Base-by-base conservation (phyloP, 768 basidiomycete species). In the Termitomyces sp. region DNA sequence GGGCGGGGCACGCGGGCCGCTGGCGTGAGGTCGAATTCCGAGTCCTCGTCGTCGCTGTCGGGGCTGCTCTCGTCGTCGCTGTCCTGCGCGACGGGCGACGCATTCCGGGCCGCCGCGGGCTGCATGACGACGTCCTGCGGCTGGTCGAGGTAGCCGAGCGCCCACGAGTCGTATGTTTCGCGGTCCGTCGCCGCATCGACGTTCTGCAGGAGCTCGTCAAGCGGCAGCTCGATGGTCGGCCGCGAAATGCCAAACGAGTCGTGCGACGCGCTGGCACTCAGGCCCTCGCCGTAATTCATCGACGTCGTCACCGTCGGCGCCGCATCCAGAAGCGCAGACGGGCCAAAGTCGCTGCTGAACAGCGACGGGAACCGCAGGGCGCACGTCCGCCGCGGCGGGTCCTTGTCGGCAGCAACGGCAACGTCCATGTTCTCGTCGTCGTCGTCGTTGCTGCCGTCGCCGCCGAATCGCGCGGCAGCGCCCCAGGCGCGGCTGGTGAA, bases 181-280 rank as follows among this genome's bases (percentile, higher is more conserved):
- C 63, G 55, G 25, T 17, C 43, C 19, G 69, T 59, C 19, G 68
- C 59, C 0, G 54, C 35, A 27, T 77, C 83, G 63, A 76, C 75
- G 52, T 71, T 72, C 59, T 79, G 76, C 58, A 93, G 79, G 57
- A 93, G 77, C 59, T 94, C 90, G 61, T 94, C 90, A n/a, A 93
- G 80, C 5, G 88, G 86, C 27, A 92, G 82, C 67, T 93, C 90
- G 65, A 92, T 91, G 42, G 91, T 92, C 0, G 90, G 91, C 11
- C 90, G 83, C 9, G 74, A 68, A 59, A 92, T 83, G 69, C 79
- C 79, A 64, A 90, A 80, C 34, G 77, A 72, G 55, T 83, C 79
- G 23, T 80, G 74, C 56, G 67, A 64, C 19, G 74, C 70, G 59
- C 75, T 72, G 57, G 74, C 66, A 64, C 73, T 80, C 63, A 85